Base-by-base conservation (phyloP, 371 early-diverging fungal genomes). In the Catenaria anguillulae region DNA sequence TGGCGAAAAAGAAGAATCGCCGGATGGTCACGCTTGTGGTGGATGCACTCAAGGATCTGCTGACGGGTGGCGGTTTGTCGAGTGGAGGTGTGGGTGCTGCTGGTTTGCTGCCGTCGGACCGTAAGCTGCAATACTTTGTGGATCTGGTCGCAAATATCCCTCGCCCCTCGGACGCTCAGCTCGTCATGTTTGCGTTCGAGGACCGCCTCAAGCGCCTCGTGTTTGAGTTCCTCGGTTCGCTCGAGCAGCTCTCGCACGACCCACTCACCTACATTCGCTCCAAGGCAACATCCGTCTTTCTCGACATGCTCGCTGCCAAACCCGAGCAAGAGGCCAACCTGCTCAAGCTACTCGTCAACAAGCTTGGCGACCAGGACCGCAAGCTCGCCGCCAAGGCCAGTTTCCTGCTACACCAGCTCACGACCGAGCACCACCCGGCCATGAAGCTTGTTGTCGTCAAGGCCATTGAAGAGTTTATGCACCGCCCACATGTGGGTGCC, bases 321-420 rank as follows among this genome's bases (percentile, higher is more conserved):
- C 92, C 96, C 12, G 97, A 97, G 73, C 92, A 95, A 73, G 97
- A 97, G 68, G 86, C 87, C 60, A 94, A 92, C 65, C 76, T 97
- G 63, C 78, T 97, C 50, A 80, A 85, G 42, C 68, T 97, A 60
- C 78, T 97, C 31, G 85, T 92, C 64, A 93, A 92, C 84, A 97
- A 95, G 70, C 73, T 97, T 58, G 97, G 97, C 67, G 97, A 97
- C 73, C 73, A 75, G 19, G 92, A 92, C 62, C 83, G 84, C 64
- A 88, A 89, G 71, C 77, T 92, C 34, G 87, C 93, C 0, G 83
- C 90, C 54, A 91, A 90, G 68, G 79, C 90, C 13, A 81, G 85
- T 4, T 86, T 83, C 61, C 73, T 87, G 61, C 63, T 89, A 23
- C 79, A 89, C 48, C 81, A 85, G 56, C 67, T 89, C 66, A 72